phyloP scores from a whole-genome alignment of 148 eudicot species.

The Rhododendron simsii region DNA sequence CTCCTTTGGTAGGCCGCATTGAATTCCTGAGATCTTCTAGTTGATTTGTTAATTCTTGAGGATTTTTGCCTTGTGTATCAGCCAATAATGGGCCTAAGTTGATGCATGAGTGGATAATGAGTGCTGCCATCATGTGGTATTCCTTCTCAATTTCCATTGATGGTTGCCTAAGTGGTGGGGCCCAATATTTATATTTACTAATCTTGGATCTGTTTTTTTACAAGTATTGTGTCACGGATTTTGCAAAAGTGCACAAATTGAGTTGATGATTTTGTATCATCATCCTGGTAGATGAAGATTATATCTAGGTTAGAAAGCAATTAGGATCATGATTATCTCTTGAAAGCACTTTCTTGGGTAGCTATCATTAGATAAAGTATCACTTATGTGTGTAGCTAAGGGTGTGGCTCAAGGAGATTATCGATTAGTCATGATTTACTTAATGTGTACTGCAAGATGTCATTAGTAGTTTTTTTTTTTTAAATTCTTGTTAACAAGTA shows the following conservation, averaged over 20 bases:
- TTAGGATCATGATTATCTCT: neutral
- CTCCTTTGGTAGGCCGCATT: neutral
- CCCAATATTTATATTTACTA: neutral
- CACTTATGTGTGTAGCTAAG: neutral
- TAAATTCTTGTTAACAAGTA: too few species aligned
- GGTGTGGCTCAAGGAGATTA: neutral
- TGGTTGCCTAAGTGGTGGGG: slow-evolving; percentile 6
- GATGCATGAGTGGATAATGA: slow-evolving; percentile 19
- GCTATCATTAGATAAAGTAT: neutral
- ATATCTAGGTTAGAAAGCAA: neutral
- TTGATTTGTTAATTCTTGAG: neutral
- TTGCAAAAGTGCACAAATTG: neutral
- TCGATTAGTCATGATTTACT: slow-evolving; percentile 6
- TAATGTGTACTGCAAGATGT: neutral
- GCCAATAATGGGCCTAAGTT: slow-evolving; percentile 10
- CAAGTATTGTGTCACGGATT: neutral
- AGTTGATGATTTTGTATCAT: neutral
- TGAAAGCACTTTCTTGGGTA: slow-evolving; percentile 1
- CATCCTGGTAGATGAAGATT: neutral
- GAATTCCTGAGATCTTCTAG: neutral
- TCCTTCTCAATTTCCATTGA: slow-evolving; percentile 4
- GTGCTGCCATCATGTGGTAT: slow-evolving; percentile 1
- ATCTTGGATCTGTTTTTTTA: neutral
- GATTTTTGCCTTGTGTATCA: slow-evolving; percentile 2
- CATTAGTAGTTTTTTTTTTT: neutral